These are phyloP conservation scores for Apiosordaria backusii DNA, from an alignment of 495 filamentous ascomycete species.

Conservation along the genomic window DNA sequence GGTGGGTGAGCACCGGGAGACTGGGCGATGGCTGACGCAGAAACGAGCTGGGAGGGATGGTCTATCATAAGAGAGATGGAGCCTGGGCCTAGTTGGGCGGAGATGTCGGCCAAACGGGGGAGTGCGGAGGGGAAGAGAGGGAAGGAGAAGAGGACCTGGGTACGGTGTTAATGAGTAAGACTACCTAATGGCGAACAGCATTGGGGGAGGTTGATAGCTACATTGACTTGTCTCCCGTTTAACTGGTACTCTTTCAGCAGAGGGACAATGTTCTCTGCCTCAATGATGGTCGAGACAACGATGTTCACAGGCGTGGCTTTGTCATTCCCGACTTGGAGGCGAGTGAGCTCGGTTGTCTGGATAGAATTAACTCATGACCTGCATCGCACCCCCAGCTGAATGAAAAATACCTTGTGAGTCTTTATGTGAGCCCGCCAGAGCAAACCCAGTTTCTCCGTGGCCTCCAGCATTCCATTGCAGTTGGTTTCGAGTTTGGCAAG, in stretches of 20 bases:
- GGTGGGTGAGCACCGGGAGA: constrained; percentile 40
- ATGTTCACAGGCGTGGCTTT: constrained; percentile 54
- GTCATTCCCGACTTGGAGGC: constrained; percentile 64
- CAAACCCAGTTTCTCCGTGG: constrained; percentile 54
- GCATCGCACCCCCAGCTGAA: neutral
- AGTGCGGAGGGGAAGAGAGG: constrained; percentile 77
- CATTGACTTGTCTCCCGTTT: constrained; percentile 53
- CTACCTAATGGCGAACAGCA: no score
- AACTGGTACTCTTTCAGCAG: constrained; percentile 56
- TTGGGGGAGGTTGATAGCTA: no score
- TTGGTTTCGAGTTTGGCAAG: constrained; percentile 62
- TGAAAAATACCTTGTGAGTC: constrained; percentile 67
- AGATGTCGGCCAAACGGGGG: constrained; percentile 55
- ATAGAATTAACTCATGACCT: constrained; percentile 5
- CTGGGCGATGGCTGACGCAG: constrained; percentile 39
- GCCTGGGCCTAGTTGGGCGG: constrained; percentile 45
- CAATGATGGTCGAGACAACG: constrained; percentile 73
- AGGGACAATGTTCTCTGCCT: constrained; percentile 66
- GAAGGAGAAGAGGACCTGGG: no score
- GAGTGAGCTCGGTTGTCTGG: constrained; percentile 63
- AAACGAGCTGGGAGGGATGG: constrained; percentile 58
- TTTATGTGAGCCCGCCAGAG: constrained; percentile 81
- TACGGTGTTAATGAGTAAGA: no score
- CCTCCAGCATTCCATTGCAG: constrained; percentile 69
- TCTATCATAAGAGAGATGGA: constrained; percentile 70